Conservation (phyloP, 305 asterid species). For the Solanum hybrid region DNA sequence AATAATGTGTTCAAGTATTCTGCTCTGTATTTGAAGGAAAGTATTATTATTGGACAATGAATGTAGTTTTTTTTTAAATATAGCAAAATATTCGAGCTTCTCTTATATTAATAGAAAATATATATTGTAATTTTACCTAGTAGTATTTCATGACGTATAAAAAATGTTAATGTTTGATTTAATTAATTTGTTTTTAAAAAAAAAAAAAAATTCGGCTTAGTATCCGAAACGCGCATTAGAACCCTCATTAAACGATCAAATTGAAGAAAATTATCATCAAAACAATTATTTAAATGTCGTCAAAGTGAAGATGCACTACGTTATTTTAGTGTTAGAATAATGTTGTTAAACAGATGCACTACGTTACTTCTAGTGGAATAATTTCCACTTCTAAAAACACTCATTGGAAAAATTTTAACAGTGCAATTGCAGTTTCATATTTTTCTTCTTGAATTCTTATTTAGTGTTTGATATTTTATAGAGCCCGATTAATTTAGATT, state of each 20-base stretch:
- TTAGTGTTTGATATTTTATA: too few species aligned
- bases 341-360: neutral
- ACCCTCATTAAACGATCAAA: neutral
- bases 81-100: neutral
- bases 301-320: neutral
- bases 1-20: too few species aligned
- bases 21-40: neutral
- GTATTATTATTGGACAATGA: too few species aligned
- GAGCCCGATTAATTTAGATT: too few species aligned
- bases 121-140: neutral
- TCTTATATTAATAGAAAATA: neutral
- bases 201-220: too few species aligned
- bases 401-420: neutral
- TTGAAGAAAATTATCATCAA: neutral
- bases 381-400: neutral
- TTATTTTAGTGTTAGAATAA: neutral
- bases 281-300: neutral
- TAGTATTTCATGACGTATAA: neutral
- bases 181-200: too few species aligned
- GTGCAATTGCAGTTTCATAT: neutral
- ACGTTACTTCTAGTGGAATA: neutral
- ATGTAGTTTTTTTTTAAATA: too few species aligned
- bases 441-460: neutral
- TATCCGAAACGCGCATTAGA: neutral
- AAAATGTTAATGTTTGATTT: neutral